Conservation (phyloP, 495 filamentous ascomycete species). For the Penicillium pancosmium region DNA sequence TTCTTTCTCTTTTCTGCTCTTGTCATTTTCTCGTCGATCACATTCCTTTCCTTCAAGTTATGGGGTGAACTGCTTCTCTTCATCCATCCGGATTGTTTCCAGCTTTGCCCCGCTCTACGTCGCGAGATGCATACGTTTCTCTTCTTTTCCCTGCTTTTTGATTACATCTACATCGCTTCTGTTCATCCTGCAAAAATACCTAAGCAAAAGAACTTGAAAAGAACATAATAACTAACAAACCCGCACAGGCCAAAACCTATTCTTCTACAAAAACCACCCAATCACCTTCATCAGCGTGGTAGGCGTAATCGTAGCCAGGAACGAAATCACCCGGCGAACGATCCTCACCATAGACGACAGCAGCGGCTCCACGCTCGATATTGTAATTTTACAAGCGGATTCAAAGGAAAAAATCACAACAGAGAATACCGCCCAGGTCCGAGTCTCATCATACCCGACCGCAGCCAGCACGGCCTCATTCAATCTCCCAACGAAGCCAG, state of each 20-base stretch:
- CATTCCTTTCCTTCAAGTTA: too few species aligned
- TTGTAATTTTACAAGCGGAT: slow-evolving; percentile 37
- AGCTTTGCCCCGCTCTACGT: too few species aligned
- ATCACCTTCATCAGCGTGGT: slow-evolving; percentile 81
- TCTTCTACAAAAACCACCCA: slow-evolving; percentile 85
- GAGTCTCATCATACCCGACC: background rate
- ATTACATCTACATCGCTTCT: too few species aligned
- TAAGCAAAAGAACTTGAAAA: background rate
- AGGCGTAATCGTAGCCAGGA: slow-evolving; percentile 75
- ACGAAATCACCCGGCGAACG: slow-evolving; percentile 60
- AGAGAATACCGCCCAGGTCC: background rate
- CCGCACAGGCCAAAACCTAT: slow-evolving; percentile 66
- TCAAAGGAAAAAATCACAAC: slow-evolving; percentile 10
- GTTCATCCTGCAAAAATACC: too few species aligned
- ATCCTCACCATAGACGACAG: slow-evolving; percentile 83
- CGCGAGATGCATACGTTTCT: too few species aligned
- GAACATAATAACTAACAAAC: background rate
- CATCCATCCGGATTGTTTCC: too few species aligned
- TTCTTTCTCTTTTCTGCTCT: slow-evolving; percentile 6
- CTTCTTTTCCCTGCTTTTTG: too few species aligned
- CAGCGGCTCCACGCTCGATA: slow-evolving; percentile 75
- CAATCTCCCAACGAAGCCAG: background rate
- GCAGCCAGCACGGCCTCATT: background rate
- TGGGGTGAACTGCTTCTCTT: too few species aligned
- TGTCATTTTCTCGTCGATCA: background rate